Percentiles rank a stretch among this genome's conserved stretches.
phyloP scores from a whole-genome alignment of 352 stramenopile genomes.

The Sclerospora graminicola region DNA sequence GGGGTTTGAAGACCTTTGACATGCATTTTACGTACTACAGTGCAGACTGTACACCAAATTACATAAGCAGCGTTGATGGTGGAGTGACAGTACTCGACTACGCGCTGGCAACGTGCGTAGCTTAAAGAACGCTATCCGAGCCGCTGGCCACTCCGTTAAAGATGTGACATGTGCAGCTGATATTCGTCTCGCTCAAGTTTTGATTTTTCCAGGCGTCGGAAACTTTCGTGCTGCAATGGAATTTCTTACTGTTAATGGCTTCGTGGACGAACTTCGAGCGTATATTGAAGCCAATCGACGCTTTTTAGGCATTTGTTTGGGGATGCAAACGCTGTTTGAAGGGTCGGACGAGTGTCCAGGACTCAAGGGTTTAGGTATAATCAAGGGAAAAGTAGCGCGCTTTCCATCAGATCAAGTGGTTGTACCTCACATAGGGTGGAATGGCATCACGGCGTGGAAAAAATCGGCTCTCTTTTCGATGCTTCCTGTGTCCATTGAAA shows the following conservation, averaged over 20 bases:
- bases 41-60: no score
- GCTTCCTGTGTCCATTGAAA: constrained; percentile 23
- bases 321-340: constrained; percentile 98
- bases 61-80: constrained; percentile 40
- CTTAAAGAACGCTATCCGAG: constrained; percentile 93
- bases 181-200: constrained; percentile 79
- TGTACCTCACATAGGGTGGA: constrained; percentile 98
- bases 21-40: no score
- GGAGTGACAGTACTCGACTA: constrained; percentile 93
- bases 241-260: constrained; percentile 85
- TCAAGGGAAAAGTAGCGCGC: constrained; percentile 86
- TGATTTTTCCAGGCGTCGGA: constrained; percentile 83
- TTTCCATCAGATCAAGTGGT: constrained; percentile 76
- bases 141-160: constrained; percentile 81
- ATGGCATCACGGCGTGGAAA: constrained; percentile 89
- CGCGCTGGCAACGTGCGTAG: constrained; percentile 97
- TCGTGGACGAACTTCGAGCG: constrained; percentile 77
- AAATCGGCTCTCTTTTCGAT: constrained; percentile 57
- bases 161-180: constrained; percentile 85
- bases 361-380: constrained; percentile 85
- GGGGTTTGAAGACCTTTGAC: no score
- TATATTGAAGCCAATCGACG: constrained; percentile 84
- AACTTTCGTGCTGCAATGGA: constrained; percentile 87
- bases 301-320: constrained; percentile 97
- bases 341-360: constrained; percentile 88